These are phyloP conservation scores for Xylaria arbuscula DNA, from an alignment of 2,329 filamentous ascomycete species.

Conservation along the genomic window DNA sequence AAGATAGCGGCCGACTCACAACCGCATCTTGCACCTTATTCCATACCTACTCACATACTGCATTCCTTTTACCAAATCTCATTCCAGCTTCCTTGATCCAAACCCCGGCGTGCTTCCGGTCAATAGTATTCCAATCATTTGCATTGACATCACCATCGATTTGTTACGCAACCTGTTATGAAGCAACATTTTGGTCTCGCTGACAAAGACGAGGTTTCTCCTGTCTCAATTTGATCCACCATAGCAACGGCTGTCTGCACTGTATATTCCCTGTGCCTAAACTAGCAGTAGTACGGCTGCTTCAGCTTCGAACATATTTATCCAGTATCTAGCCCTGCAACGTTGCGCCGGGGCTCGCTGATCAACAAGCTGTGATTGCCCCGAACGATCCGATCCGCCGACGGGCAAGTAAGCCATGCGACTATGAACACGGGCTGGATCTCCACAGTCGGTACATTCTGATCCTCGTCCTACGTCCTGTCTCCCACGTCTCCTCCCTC, in stretches of 20 bases:
- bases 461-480: not conserved
- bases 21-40: not conserved
- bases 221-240: not conserved
- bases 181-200: not conserved
- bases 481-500: constrained; percentile 6
- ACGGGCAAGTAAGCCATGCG: constrained; percentile 16
- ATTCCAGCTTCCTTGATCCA: not conserved
- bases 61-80: not conserved
- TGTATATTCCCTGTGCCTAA: not conserved
- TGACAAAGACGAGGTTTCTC: not conserved
- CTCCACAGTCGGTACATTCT: constrained; percentile 3
- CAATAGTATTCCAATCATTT: too few relatives aligned
- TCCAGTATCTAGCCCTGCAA: not conserved
- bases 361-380: constrained; percentile 5
- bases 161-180: not conserved
- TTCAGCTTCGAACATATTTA: not conserved
- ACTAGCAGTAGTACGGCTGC: not conserved
- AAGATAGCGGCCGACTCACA: not conserved
- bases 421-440: constrained; percentile 21
- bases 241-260: not conserved
- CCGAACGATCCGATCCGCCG: not conserved
- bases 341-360: not conserved
- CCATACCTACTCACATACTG: not conserved
- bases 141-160: not conserved
- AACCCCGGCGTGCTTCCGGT: not conserved